Conservation (phyloP, 208 protist species). For the Herpetomonas samuelpessoai region DNA sequence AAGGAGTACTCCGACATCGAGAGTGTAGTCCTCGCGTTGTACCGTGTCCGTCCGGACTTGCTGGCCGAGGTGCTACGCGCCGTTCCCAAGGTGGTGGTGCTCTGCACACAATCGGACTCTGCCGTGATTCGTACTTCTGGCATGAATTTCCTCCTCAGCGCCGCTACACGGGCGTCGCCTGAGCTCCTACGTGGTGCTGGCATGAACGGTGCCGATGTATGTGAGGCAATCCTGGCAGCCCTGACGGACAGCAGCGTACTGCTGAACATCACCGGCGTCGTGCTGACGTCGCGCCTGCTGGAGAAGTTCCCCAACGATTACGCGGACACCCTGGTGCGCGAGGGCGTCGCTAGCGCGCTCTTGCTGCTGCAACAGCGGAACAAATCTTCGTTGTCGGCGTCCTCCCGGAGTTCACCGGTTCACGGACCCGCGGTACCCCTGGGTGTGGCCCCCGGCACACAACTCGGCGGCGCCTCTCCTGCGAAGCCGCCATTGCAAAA, state of each 20-base stretch:
- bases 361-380: conserved; percentile 22
- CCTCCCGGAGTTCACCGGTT: too few species aligned
- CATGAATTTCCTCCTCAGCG: conserved; percentile 58
- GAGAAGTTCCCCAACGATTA: conserved; percentile 67
- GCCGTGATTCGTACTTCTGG: conserved; percentile 30
- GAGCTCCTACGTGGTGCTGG: conserved; percentile 33
- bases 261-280: conserved; percentile 52
- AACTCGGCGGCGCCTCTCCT: neutral
- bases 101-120: conserved; percentile 65
- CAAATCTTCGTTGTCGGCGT: too few species aligned
- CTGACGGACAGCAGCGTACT: conserved; percentile 42
- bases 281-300: conserved; percentile 53
- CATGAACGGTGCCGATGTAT: conserved; percentile 31
- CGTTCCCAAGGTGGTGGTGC: conserved; percentile 47
- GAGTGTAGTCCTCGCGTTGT: conserved; percentile 35
- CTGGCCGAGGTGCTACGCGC: conserved; percentile 48
- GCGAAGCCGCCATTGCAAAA: neutral
- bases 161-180: conserved; percentile 43
- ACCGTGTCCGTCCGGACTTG: conserved; percentile 37
- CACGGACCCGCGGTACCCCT: too few species aligned
- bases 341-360: conserved; percentile 72
- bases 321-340: conserved; percentile 66
- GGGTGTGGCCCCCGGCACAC: too few species aligned
- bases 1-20: conserved; percentile 17
- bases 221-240: conserved; percentile 56